Percentiles rank a stretch among this genome's conserved stretches.
Conservation (phyloP, 2,329 filamentous ascomycete species). For the Cercospora sp. region DNA sequence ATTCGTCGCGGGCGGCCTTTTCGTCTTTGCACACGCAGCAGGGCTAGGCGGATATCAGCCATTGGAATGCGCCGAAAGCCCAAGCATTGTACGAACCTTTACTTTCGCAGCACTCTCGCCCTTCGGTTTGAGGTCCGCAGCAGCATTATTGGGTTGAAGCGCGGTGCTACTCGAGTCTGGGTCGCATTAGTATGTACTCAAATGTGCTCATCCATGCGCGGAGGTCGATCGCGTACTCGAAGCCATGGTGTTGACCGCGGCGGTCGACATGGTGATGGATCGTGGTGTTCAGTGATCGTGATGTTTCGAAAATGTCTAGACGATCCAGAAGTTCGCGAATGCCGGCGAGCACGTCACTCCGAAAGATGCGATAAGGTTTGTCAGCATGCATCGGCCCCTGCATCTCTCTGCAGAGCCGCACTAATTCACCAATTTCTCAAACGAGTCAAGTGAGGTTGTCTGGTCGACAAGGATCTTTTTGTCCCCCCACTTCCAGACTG, state of each 20-base stretch:
- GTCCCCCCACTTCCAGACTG: not conserved
- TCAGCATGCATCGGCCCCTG: constrained; percentile 9
- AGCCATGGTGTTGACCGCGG: constrained; percentile 4
- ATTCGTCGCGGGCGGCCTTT: constrained; percentile 90
- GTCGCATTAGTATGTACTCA: constrained; percentile 6
- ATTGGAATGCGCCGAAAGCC: not conserved
- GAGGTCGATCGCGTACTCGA: constrained; percentile 15
- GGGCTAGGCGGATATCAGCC: constrained; percentile 57
- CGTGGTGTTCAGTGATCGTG: constrained; percentile 16
- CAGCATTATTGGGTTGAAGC: constrained; percentile 45
- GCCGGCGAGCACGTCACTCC: constrained; percentile 11
- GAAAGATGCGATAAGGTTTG: constrained; percentile 8
- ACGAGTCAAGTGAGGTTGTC: constrained; percentile 4
- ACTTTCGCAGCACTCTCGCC: constrained; percentile 44
- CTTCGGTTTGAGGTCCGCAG: constrained; percentile 46
- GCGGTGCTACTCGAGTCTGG: constrained; percentile 14
- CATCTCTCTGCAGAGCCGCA: constrained; percentile 8
- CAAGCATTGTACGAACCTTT: constrained; percentile 39
- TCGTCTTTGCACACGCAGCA: constrained; percentile 98
- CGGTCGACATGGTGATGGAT: constrained; percentile 18
- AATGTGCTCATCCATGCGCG: constrained; percentile 3
- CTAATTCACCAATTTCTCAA: constrained; percentile 3
- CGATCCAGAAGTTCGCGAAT: not conserved
- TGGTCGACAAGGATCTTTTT: constrained; percentile 6
- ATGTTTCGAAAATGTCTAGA: not conserved